Evolutionary conservation across 192 early-diverging fungal genomes (phyloP).

Genomic region (Podochytrium sp.): DNA sequence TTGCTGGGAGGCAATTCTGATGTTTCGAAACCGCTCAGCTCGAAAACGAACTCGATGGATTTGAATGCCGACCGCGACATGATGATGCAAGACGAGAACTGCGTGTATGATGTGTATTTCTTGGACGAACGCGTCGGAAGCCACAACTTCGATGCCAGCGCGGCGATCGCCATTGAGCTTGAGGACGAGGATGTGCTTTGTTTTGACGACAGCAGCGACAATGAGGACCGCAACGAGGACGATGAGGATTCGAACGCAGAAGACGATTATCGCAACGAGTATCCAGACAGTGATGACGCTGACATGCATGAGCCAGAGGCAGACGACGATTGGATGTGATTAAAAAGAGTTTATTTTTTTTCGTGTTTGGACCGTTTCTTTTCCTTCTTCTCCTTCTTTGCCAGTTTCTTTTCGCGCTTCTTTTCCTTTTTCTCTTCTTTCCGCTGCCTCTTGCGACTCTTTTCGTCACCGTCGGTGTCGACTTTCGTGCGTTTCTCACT

Average conservation of each 20-base stretch:
- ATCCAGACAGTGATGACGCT: conserved; percentile 18
- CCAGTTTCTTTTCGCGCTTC: conserved; percentile 36
- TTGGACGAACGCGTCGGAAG: not conserved
- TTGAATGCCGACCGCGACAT: not conserved
- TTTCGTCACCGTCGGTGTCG: conserved; percentile 21
- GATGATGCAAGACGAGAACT: not conserved
- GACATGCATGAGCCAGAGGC: not conserved
- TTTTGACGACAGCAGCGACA: conserved; percentile 6
- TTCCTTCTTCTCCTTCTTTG: conserved; percentile 34
- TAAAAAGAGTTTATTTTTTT: not conserved
- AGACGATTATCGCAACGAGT: conserved; percentile 23
- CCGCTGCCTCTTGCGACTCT: conserved; percentile 34
- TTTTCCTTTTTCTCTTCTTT: conserved; percentile 41
- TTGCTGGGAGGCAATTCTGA: too few species aligned
- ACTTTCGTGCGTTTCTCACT: not conserved
- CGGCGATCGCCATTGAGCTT: conserved; percentile 9
- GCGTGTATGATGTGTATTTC: conserved; percentile 18
- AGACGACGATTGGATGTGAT: not conserved
- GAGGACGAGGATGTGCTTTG: conserved; percentile 2
- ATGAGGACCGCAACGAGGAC: conserved; percentile 15
- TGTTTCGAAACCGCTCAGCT: not conserved
- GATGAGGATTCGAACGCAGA: conserved; percentile 27
- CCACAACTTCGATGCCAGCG: not conserved
- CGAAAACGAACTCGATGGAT: not conserved
- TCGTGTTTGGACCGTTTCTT: conserved; percentile 13